phyloP scores from a whole-genome alignment of 169 alveolate species.

The Plasmodium sp. region DNA sequence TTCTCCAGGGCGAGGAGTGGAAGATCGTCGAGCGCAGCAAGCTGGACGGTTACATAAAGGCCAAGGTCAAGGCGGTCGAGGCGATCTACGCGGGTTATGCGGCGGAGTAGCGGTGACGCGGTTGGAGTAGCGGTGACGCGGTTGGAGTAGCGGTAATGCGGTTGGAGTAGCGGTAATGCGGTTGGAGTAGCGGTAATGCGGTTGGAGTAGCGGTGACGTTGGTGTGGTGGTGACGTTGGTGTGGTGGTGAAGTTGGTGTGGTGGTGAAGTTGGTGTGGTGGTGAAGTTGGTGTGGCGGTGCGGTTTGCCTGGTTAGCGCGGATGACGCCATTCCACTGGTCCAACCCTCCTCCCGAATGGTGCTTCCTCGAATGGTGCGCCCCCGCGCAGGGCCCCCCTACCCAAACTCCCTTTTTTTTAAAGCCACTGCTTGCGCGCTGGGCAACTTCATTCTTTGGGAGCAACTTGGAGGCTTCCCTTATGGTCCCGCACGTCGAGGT shows the following conservation, averaged over 20 bases:
- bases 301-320: neutral
- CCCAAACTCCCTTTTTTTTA: neutral
- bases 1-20: conserved; percentile 57
- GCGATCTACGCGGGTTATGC: neutral
- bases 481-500: conserved; percentile 19
- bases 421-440: neutral
- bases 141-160: neutral
- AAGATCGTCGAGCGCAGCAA: conserved; percentile 44
- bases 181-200: neutral
- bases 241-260: neutral
- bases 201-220: neutral
- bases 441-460: neutral
- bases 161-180: neutral
- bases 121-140: neutral
- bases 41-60: conserved; percentile 52
- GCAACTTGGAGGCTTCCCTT: neutral
- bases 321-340: neutral
- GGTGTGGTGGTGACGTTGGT: neutral
- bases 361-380: neutral
- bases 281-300: neutral
- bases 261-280: neutral
- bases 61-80: conserved; percentile 25
- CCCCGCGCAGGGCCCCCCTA: neutral
- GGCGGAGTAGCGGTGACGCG: neutral
- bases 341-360: neutral